Evolutionary conservation across 805 yeast genomes (phyloP).

Genomic region (Sporopachydermia lactativora): DNA sequence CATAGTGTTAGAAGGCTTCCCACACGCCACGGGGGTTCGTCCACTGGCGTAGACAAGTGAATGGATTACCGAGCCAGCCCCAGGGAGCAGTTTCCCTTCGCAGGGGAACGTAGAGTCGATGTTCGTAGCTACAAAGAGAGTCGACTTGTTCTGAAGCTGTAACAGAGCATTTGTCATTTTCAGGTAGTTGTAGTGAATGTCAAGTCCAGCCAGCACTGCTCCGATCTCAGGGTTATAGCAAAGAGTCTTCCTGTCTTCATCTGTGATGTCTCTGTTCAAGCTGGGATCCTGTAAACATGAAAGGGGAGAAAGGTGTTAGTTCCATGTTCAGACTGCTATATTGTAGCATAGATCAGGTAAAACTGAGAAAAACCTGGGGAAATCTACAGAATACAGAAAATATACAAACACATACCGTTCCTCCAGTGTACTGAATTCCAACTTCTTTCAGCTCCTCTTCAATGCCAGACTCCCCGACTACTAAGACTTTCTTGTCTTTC

Average conservation of each 20-base stretch:
- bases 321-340: too few species aligned
- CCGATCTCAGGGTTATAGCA: slow-evolving; percentile 64
- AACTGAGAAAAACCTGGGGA: too few species aligned
- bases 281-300: slow-evolving; percentile 46
- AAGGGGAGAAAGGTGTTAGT: background rate
- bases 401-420: slow-evolving; percentile 23
- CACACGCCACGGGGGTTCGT: slow-evolving; percentile 81
- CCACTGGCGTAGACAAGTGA: slow-evolving; percentile 62
- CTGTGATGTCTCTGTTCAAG: slow-evolving; percentile 40
- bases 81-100: slow-evolving; percentile 75
- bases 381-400: background rate
- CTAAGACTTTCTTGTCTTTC: slow-evolving; percentile 69
- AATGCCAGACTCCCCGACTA: slow-evolving; percentile 80
- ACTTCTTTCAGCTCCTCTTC: slow-evolving; percentile 60
- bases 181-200: slow-evolving; percentile 62
- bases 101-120: slow-evolving; percentile 91
- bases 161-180: slow-evolving; percentile 72
- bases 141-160: slow-evolving; percentile 49
- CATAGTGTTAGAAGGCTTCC: slow-evolving; percentile 86
- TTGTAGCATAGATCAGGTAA: background rate
- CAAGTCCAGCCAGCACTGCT: slow-evolving; percentile 83
- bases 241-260: slow-evolving; percentile 22
- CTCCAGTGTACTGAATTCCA: slow-evolving; percentile 75
- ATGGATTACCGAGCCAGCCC: slow-evolving; percentile 88
- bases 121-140: slow-evolving; percentile 82